Evolutionary conservation across 2,329 filamentous ascomycete species (phyloP), one percentile per base, ranked within the genome.

Genomic region (Neonectria coccinea): DNA sequence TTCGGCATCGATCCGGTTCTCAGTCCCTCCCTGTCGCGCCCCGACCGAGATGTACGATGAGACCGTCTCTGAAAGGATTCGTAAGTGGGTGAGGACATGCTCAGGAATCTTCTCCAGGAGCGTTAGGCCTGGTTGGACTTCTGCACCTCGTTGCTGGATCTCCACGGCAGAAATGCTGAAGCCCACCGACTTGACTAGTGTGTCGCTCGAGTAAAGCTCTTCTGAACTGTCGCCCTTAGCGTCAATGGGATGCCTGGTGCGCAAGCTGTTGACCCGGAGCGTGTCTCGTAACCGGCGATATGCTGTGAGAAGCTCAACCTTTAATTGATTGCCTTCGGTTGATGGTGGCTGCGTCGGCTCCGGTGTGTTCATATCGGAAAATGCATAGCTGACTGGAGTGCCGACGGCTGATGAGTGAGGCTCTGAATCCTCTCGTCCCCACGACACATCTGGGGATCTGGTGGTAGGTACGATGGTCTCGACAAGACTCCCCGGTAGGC

Each of bases 131-230:
- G 88, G 86, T 68, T 91, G 88, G 22, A 89, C 89, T 71, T 93
- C 91, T 4, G 93, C 84, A 7, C 96, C 96, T 71, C 96, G 91
- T 77, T 97, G 94, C 67, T 94, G 91, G 69, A 98, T 97, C 79
- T 99, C 96, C 4, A 92, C 89, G 0, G 94, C 90, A 9, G 94
- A 91, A 63, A 99, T 94, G 0, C 94, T 95, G 76, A 90, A 93
- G 2, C 93, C 95, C 14, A 97, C 88, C 2, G 89, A 83, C 62
- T 85, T 84, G 14, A 89, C 86, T 11, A 94, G 78, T 1, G 86
- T 85, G 71, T 92, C 89, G 62, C 85, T 86, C 22, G 78, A 80
- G 59, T 79, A 80, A 5, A 90, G 76, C 60, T 87, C 82, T 54
- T 84, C 81, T 16, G 74, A 72, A 42, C 73, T 75, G 51, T 75